Conservation (phyloP, 2,329 filamentous ascomycete species). For the Trichoderma simmonsii region DNA sequence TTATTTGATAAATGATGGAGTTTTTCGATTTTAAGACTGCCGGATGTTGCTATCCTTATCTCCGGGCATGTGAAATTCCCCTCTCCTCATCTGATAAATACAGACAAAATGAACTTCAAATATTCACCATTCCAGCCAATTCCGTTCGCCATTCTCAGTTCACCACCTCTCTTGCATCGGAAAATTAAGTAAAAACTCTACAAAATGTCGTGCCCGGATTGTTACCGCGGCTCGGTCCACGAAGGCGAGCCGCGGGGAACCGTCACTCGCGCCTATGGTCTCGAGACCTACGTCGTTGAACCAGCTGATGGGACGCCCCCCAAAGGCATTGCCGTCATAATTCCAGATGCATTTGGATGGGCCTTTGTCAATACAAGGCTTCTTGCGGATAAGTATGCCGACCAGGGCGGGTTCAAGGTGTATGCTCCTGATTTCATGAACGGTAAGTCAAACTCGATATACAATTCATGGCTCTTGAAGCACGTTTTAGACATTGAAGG, state of each 20-base stretch:
- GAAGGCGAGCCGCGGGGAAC: constrained; percentile 43
- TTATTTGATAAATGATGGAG: neutral
- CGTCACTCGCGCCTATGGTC: constrained; percentile 45
- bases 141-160: neutral
- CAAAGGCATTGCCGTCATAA: constrained; percentile 51
- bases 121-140: neutral
- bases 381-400: constrained; percentile 53
- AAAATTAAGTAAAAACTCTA: neutral
- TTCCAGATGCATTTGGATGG: constrained; percentile 57
- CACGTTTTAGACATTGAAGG: neutral
- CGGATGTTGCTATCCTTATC: neutral
- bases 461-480: neutral
- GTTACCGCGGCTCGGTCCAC: constrained; percentile 47
- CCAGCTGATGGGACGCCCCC: constrained; percentile 29
- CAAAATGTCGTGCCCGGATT: constrained; percentile 40
- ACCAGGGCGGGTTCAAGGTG: constrained; percentile 47
- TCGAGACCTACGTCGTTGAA: constrained; percentile 47
- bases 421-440: constrained; percentile 57
- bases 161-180: too few relatives aligned
- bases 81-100: neutral
- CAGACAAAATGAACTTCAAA: neutral
- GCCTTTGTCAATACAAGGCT: constrained; percentile 51
- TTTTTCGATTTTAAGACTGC: neutral
- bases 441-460: constrained; percentile 23
- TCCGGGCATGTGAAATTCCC: neutral